Base-by-base conservation (phyloP, 2,329 filamentous ascomycete genomes). In the Eutypella sp. region DNA sequence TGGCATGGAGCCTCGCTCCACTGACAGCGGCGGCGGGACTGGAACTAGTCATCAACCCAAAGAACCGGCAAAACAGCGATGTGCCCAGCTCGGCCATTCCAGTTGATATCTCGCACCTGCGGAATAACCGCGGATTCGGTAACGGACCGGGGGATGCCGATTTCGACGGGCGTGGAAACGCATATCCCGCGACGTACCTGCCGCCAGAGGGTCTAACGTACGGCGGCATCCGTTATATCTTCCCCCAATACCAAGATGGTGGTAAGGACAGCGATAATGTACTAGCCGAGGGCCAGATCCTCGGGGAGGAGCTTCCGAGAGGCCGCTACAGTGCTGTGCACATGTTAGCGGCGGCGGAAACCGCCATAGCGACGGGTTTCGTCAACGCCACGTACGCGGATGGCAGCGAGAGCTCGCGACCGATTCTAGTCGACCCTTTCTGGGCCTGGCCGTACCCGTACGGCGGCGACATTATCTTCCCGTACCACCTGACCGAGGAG, bases 401-500 rank as follows among this genome's bases (percentile, higher is more conserved):
- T 19, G 49, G 46, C 16, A 44, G 44, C 16, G 29, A 16, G 4
- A 49, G 47, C 10, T 42, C 41, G 11, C 40, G 43, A 5, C 20
- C 47, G 6, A 40, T 56, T 5, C 40, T 53, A 2, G 51, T 55
- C 2, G 45, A 49, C 25, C 49, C 51, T 5, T 52, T 47, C 39
- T 54, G 51, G 44, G 44, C 43, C 4, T 54, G 51, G 51, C 47
- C 47, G 4, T 54, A 47, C 16, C 49, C 52, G 4, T 50, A 45
- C 2, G 54, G 54, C 1, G 54, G 51, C 10, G 52, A 52, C 20
- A 40, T 56, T 11, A 49, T 55, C 15, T 49, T 56, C 39, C 54
- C 54, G 1, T 55, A 52, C 23, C 44, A 54, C 5, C 45, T 44
- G 9, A 53, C 51, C 1, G 54, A 54, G 20, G 38, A 49, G 36